phyloP scores from a whole-genome alignment of 2,329 filamentous ascomycete genomes.

The Amauroascus verrucosus region DNA sequence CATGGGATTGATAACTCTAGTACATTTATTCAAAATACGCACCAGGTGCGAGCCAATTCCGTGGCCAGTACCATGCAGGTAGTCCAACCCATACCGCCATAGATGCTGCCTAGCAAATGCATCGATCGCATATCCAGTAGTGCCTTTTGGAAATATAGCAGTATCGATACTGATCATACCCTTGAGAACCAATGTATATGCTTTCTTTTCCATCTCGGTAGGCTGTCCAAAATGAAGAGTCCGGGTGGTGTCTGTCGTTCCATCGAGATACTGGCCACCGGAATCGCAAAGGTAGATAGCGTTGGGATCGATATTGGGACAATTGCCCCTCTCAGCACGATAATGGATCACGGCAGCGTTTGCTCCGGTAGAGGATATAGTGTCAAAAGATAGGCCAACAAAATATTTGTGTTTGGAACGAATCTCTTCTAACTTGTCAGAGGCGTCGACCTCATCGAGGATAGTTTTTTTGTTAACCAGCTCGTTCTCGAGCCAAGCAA shows the following conservation, averaged over 20 bases:
- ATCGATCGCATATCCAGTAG: conserved; percentile 86
- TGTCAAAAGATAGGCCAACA: conserved; percentile 84
- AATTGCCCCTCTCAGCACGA: conserved; percentile 71
- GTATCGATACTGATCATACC: conserved; percentile 82
- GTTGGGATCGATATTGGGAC: conserved; percentile 70
- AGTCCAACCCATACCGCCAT: conserved; percentile 89
- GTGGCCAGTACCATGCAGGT: conserved; percentile 91
- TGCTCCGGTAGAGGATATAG: conserved; percentile 86
- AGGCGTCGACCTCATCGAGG: conserved; percentile 82
- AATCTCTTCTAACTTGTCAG: conserved; percentile 70
- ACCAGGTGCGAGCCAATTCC: conserved; percentile 82
- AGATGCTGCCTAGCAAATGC: conserved; percentile 78
- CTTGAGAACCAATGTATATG: conserved; percentile 90
- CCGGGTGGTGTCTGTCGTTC: conserved; percentile 89
- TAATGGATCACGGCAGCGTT: conserved; percentile 97
- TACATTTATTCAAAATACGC: not conserved
- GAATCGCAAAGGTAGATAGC: conserved; percentile 93
- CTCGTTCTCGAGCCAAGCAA: conserved; percentile 92
- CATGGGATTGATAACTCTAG: not conserved
- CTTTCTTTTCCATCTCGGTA: conserved; percentile 69
- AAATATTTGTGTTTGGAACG: conserved; percentile 58
- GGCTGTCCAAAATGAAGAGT: conserved; percentile 87
- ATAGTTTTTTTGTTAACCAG: conserved; percentile 60
- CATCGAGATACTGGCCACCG: conserved; percentile 89
- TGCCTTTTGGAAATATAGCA: conserved; percentile 86